Percentiles rank a stretch among this genome's conserved stretches.
These are phyloP conservation scores for Podaxis sp. DNA, from an alignment of 768 basidiomycete genomes.

Conservation along the genomic window DNA sequence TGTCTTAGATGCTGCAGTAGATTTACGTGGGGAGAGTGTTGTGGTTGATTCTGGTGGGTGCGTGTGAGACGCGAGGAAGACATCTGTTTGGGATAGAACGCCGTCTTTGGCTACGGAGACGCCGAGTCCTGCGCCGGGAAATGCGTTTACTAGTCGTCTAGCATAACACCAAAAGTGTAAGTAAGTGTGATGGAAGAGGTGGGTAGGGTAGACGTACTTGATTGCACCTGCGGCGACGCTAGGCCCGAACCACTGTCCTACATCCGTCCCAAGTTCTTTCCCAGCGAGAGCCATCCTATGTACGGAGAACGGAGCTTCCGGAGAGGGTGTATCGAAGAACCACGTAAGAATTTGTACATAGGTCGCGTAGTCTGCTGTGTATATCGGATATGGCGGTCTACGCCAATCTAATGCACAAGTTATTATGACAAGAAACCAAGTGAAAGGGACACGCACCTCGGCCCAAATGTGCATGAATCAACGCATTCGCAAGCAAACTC, in stretches of 20 bases:
- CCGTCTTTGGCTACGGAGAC: slow-evolving; percentile 84
- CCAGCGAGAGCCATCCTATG: slow-evolving; percentile 96
- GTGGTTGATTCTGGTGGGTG: slow-evolving; percentile 28
- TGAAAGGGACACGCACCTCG: slow-evolving; percentile 29
- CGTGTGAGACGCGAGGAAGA: slow-evolving; percentile 72
- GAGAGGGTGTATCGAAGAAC: slow-evolving; percentile 90
- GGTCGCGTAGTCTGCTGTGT: slow-evolving; percentile 69
- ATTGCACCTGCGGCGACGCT: slow-evolving; percentile 97
- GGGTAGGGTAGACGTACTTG: slow-evolving; percentile 50
- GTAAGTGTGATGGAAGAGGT: background rate
- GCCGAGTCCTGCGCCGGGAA: slow-evolving; percentile 77
- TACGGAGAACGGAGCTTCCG: slow-evolving; percentile 88
- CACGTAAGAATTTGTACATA: slow-evolving; percentile 92
- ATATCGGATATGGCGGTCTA: slow-evolving; percentile 59
- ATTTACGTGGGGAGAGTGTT: slow-evolving; percentile 19
- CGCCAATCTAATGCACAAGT: slow-evolving; percentile 71
- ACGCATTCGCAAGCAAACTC: slow-evolving; percentile 35
- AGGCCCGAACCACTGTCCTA: slow-evolving; percentile 98
- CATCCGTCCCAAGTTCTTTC: slow-evolving; percentile 91
- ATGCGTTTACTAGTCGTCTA: slow-evolving; percentile 76
- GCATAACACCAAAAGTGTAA: background rate
- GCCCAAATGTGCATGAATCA: slow-evolving; percentile 65
- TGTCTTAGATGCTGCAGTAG: background rate
- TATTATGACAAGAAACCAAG: slow-evolving; percentile 4
- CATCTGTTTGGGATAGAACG: slow-evolving; percentile 81